These are phyloP conservation scores for Termitomyces sp. DNA, from an alignment of 768 basidiomycete genomes.

Conservation along the genomic window DNA sequence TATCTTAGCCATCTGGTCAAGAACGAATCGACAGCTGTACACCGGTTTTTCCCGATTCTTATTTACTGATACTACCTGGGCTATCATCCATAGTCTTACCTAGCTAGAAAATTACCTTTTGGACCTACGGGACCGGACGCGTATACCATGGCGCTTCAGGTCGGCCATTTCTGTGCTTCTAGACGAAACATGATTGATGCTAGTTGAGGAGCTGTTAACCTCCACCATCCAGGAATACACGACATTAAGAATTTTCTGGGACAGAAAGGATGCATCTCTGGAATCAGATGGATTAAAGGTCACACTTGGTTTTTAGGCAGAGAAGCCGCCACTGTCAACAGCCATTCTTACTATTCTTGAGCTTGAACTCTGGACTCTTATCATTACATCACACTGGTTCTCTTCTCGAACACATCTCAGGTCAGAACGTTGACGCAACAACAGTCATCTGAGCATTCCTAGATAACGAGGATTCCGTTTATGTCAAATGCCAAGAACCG, in stretches of 20 bases:
- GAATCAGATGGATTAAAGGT: neutral
- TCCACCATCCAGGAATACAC: neutral
- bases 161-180: neutral
- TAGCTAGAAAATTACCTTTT: neutral
- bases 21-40: neutral
- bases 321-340: neutral
- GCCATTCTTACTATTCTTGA: neutral
- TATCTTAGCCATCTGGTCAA: neutral
- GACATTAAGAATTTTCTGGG: neutral
- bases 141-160: neutral
- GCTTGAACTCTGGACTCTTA: neutral
- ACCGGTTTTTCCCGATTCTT: neutral
- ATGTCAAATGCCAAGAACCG: neutral
- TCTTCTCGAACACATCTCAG: neutral
- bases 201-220: neutral
- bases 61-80: neutral
- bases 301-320: too few species aligned
- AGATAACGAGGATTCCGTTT: neutral
- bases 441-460: neutral
- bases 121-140: neutral
- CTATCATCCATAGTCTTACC: neutral
- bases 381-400: neutral
- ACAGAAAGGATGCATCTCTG: neutral
- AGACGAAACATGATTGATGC: neutral
- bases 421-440: neutral